Conservation (phyloP, 129 eudicot species). For the Flaveria brownii region DNA sequence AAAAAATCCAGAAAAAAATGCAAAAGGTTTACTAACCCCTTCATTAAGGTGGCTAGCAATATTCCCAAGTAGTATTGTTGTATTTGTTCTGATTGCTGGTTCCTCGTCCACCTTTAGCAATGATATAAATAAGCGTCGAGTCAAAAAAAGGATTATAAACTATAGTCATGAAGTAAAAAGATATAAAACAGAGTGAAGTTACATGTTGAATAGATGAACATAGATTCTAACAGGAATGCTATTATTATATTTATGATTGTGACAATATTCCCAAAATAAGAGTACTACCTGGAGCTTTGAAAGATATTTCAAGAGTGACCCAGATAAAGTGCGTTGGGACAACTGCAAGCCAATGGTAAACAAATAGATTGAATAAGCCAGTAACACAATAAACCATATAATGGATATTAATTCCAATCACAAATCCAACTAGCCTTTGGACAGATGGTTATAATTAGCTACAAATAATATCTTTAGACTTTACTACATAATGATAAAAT, state of each 20-base stretch:
- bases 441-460: neutral
- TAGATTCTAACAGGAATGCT: constrained; percentile 21
- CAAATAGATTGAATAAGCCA: constrained; percentile 10
- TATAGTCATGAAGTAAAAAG: neutral
- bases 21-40: constrained; percentile 63
- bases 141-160: neutral
- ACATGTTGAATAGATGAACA: constrained; percentile 7
- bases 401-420: neutral
- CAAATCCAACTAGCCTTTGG: neutral
- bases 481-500: constrained; percentile 1
- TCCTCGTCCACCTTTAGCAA: constrained; percentile 85
- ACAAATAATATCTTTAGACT: neutral
- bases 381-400: neutral
- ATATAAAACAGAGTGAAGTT: neutral
- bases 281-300: constrained; percentile 88
- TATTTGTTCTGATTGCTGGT: constrained; percentile 95
- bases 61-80: constrained; percentile 95
- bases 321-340: constrained; percentile 90
- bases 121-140: neutral
- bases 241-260: neutral
- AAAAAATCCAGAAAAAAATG: constrained; percentile 2
- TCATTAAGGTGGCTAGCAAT: constrained; percentile 93
- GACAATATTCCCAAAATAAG: neutral
- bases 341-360: constrained; percentile 56
- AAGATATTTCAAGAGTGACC: constrained; percentile 86